Conservation (phyloP, 345 rosid species). For the Noccaea bulbosa region DNA sequence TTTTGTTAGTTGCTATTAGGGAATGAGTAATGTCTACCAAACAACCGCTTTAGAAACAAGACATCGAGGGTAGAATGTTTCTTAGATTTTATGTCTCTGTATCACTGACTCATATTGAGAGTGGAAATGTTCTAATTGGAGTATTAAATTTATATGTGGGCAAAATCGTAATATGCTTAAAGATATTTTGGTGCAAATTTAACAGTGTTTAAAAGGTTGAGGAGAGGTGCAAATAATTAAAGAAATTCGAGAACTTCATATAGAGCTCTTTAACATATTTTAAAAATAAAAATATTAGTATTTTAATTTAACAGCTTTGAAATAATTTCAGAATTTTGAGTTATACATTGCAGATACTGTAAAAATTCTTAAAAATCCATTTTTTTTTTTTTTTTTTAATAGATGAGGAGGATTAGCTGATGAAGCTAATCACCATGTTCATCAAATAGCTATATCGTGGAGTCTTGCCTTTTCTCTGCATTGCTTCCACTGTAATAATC, state of each 20-base stretch:
- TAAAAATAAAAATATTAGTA: too few species aligned
- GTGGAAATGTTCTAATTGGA: conserved; percentile 34
- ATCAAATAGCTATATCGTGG: conserved; percentile 17
- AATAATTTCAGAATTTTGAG: too few species aligned
- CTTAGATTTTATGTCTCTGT: conserved; percentile 26
- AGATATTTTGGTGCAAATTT: background rate
- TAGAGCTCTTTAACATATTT: too few species aligned
- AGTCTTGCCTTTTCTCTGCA: background rate
- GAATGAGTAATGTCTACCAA: conserved; percentile 21
- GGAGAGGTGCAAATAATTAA: background rate
- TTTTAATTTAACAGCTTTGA: too few species aligned
- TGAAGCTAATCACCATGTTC: conserved; percentile 26
- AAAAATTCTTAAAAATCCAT: too few species aligned
- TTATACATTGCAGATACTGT: too few species aligned
- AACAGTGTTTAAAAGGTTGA: background rate
- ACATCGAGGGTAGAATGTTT: conserved; percentile 30
- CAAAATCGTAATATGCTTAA: background rate
- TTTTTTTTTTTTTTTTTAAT: too few species aligned
- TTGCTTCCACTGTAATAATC: conserved; percentile 10
- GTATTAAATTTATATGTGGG: conserved; percentile 13
- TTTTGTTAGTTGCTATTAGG: conserved; percentile 29
- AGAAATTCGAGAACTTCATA: background rate
- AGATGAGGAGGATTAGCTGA: background rate
- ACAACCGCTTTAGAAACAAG: conserved; percentile 19
- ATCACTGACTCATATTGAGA: conserved; percentile 6